Base-by-base conservation (phyloP, 805 yeast genomes). In the Candida multigemmis region DNA sequence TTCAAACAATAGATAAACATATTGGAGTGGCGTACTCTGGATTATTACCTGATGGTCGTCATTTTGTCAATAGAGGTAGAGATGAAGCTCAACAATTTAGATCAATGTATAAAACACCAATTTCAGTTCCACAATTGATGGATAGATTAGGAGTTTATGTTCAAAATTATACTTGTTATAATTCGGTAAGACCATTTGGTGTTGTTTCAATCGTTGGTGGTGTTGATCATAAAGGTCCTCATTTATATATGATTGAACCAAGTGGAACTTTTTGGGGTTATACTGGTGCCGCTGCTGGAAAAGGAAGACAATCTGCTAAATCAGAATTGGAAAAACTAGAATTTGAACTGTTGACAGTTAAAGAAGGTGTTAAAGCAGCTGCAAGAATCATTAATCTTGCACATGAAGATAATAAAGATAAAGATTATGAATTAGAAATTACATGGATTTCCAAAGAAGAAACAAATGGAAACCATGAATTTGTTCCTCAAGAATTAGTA, bases 181-280 rank as follows among this genome's bases (percentile, higher is more conserved):
- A 83, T 53, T 87, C 96, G 18, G 98, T 91, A 7, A 80, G 99
- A 58, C 99, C 99, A 13, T 91, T 91, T 55, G 99, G 99, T 30
- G 74, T 93, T 34, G 75, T 85, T 30, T 76, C 95, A 7, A 87
- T 91, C 36, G 71, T 91, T 24, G 98, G 96, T 27, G 98, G 98
- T 39, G 74, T 83, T 25, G 97, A 89, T 50, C 78, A 74, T 22
- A 73, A 81, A 34, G 97, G 96, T 8, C 73, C 93, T 12, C 96
- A 89, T 53, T 69, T 91, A 43, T 89, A 80, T 60, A 91, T 89
- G 96, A 68, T 91, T 33, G 99, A 91, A 53, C 98, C 99, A 42
- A 82, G 93, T 52, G 99, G 99, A 36, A 66, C 85, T 1, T 85
- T 78, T 48, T 93, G 98, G 97, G 99, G 99, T 27, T 91, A 91